Evolutionary conservation across 495 filamentous ascomycete genomes (phyloP).

Genomic region (Melanomma pulvis-pyrius): DNA sequence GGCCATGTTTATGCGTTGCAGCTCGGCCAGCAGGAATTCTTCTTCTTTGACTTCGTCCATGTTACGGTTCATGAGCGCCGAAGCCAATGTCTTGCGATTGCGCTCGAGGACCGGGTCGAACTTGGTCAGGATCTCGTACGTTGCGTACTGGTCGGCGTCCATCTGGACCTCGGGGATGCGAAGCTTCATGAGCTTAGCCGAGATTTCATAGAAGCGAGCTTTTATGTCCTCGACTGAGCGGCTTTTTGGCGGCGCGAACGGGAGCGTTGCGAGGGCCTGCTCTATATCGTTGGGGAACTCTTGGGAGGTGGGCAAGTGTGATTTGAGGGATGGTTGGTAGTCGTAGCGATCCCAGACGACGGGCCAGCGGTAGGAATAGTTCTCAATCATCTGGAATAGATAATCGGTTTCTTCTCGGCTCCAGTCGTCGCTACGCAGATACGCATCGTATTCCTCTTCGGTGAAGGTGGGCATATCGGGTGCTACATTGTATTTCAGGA

Average conservation of each 20-base stretch:
- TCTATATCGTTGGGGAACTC: slow-evolving; percentile 34
- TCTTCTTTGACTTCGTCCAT: slow-evolving; percentile 89
- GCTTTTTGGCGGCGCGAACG: slow-evolving; percentile 50
- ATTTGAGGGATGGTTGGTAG: slow-evolving; percentile 55
- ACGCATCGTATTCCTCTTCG: slow-evolving; percentile 79
- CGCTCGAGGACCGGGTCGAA: slow-evolving; percentile 79
- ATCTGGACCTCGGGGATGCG: slow-evolving; percentile 82
- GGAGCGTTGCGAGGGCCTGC: slow-evolving; percentile 42
- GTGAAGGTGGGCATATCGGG: slow-evolving; percentile 75
- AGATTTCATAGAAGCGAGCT: slow-evolving; percentile 82
- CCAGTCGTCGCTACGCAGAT: slow-evolving; percentile 77
- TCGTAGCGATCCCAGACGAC: slow-evolving; percentile 95
- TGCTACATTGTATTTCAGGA: slow-evolving; percentile 81
- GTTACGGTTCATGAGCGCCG: slow-evolving; percentile 74
- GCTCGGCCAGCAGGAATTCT: slow-evolving; percentile 80
- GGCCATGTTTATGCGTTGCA: slow-evolving; percentile 82
- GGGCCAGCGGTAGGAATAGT: slow-evolving; percentile 85
- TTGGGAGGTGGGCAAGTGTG: background rate
- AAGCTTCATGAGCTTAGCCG: slow-evolving; percentile 80
- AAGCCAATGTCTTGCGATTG: slow-evolving; percentile 80
- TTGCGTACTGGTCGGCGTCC: slow-evolving; percentile 75
- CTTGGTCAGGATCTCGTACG: slow-evolving; percentile 80
- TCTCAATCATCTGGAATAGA: slow-evolving; percentile 68
- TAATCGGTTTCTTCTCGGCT: slow-evolving; percentile 92
- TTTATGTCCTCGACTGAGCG: slow-evolving; percentile 90